Conservation (phyloP, 495 filamentous ascomycete species). For the Oidiodendron maius region DNA sequence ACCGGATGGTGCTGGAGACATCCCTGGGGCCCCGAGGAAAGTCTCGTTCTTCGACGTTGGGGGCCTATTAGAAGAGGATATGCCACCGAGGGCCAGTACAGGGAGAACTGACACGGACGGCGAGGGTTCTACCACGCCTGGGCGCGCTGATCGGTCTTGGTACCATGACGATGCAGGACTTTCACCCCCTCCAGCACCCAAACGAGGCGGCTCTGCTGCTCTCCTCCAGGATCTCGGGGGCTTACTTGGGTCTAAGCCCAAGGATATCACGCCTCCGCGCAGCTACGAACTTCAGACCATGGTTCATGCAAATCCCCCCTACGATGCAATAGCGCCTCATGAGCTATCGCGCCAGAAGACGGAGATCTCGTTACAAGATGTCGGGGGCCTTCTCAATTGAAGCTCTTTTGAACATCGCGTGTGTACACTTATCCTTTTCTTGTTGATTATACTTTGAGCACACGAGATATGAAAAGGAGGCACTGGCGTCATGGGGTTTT, state of each 20-base stretch:
- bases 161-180: conserved; percentile 7
- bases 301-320: conserved; percentile 5
- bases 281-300: conserved; percentile 20
- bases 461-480: neutral
- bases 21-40: conserved; percentile 31
- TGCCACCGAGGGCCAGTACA: conserved; percentile 7
- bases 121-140: conserved; percentile 14
- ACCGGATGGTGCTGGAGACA: conserved; percentile 1
- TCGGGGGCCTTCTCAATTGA: conserved; percentile 11
- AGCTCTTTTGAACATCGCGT: too few species aligned
- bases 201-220: conserved; percentile 12
- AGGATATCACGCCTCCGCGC: neutral
- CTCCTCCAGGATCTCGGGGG: conserved; percentile 23
- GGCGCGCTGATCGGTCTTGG: neutral
- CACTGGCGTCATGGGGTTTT: neutral
- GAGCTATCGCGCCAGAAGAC: conserved; percentile 8
- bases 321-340: neutral
- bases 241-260: conserved; percentile 14
- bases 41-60: conserved; percentile 71
- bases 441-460: too few species aligned
- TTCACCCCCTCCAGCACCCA: conserved; percentile 6
- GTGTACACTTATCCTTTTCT: too few species aligned
- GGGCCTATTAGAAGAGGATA: conserved; percentile 46
- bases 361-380: conserved; percentile 13
- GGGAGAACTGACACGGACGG: conserved; percentile 16